phyloP scores from a whole-genome alignment of 345 rosid genomes.

The Lepidium didymum region DNA sequence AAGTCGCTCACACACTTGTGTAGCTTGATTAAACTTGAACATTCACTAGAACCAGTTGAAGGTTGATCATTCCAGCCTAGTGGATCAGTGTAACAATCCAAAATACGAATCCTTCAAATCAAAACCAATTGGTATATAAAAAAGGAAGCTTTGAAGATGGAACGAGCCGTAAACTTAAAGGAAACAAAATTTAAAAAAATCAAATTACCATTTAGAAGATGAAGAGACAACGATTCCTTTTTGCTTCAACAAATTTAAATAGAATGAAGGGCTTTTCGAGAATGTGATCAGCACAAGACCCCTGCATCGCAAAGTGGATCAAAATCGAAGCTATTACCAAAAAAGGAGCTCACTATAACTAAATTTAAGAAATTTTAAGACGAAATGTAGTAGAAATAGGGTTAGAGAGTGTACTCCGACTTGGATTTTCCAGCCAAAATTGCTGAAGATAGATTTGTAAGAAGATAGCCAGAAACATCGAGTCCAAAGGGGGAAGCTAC shows the following conservation, averaged over 20 bases:
- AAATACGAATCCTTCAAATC: slow-evolving; percentile 54
- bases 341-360: too few relatives aligned
- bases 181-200: neutral
- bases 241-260: slow-evolving; percentile 44
- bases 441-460: slow-evolving; percentile 49
- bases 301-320: slow-evolving; percentile 26
- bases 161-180: neutral
- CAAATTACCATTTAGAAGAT: slow-evolving; percentile 49
- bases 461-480: slow-evolving; percentile 55
- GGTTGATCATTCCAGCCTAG: slow-evolving; percentile 65
- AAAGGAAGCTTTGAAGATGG: neutral
- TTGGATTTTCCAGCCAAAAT: slow-evolving; percentile 71
- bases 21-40: slow-evolving; percentile 24
- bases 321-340: neutral
- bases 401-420: slow-evolving; percentile 37
- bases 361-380: neutral
- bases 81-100: slow-evolving; percentile 91
- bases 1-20: slow-evolving; percentile 55
- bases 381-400: neutral
- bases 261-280: slow-evolving; percentile 62
- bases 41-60: slow-evolving; percentile 19
- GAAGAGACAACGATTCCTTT: slow-evolving; percentile 42
- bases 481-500: slow-evolving; percentile 56
- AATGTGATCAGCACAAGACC: slow-evolving; percentile 64
- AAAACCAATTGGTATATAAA: neutral